Base-by-base conservation (phyloP, 768 basidiomycete species). In the Porpolomopsis calyptriformis region DNA sequence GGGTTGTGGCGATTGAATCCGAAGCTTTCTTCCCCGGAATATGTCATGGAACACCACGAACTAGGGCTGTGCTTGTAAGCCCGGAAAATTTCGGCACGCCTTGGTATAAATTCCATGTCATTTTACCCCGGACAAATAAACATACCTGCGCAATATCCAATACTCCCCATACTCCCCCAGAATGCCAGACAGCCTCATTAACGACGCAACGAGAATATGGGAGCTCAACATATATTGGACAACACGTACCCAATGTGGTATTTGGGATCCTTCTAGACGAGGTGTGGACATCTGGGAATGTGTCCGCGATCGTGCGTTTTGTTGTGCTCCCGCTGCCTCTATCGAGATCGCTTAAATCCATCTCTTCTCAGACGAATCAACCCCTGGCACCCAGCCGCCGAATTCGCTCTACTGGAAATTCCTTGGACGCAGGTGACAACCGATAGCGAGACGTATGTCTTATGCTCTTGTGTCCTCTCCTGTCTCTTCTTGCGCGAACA, bases 281-380 rank as follows among this genome's bases (percentile, higher is more conserved):
- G 76, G 79, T 22, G 83, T 85, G 34, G 80, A 83, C 46, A 73
- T 85, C 45, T 85, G 82, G 82, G 82, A 85, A 55, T 85, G 83
- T 57, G 66, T 84, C 45, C 63, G 68, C 60, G 73, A 76, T 54
- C 83, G 83, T 85, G 62, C 63, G 80, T 73, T 40, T 40, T 43
- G 29, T 51, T 43, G 22, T 31, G 46, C 25, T 45, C 35, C n/a
- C 16, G 39, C 16, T 33, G 43, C 26, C 34, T 19, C 18, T 31
- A 34, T 14, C 41, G 37, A 10, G 18, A 16, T 19, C 45, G 34
- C 23, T 49, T 55, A 45, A 51, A 25, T 37, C 18, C 22, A 19
- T 6, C 34, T 42, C 19, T 43, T 47, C 39, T 7, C 37, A 84
- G 82, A 85, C 64, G 65, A 77, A 43, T 80, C 82, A 9, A 74